Base-by-base conservation (phyloP, 1,284 basidiomycete species). In the Wolfiporia cocos region DNA sequence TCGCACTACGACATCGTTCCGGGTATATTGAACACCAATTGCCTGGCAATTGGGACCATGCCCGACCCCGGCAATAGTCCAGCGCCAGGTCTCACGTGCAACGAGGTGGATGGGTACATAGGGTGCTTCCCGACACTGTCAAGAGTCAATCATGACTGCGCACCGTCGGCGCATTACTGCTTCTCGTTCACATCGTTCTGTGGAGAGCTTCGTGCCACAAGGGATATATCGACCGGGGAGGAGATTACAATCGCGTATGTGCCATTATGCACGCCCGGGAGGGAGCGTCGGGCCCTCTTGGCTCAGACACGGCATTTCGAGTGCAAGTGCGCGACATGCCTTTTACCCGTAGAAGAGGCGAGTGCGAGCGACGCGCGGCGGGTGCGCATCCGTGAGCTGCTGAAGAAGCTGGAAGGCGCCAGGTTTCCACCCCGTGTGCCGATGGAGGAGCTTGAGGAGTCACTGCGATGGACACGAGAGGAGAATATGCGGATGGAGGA, bases 251-350 rank as follows among this genome's bases (percentile, higher is more conserved):
- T 45, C 23, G 22, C 46, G 11, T 50, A 50, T 36, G 38, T 41
- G 26, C 24, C 41, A 22, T 30, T 46, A 11, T 20, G 23, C 24
- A 33, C 31, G 4, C 35, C 44, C n/a, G 18, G 33, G 12, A 18
- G 23, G 15, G 41, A 46, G 34, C 47, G 47, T 1, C 40, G 53
- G 19, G 42, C 44, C 2, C 35, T 41, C 7, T 58, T 72, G 10
- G 47, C 51, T 7, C 37, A 44, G 1, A 41, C 42, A 24, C 71
- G 63, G 49, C 54, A 53, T 20, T 72, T 73, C 51, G 43, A 56
- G 10, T 73, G 71, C 48, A 40, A 34, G 11, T 73, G 70, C 51
- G 24, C 44, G 1, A 47, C 50, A 18, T 73, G 70, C 42, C 39
- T 48, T 5, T 47, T 53, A 9, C 53, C 54, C n/a, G 19, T 17